Base-by-base conservation (phyloP, 2,329 filamentous ascomycete genomes). In the Neonectria punicea region DNA sequence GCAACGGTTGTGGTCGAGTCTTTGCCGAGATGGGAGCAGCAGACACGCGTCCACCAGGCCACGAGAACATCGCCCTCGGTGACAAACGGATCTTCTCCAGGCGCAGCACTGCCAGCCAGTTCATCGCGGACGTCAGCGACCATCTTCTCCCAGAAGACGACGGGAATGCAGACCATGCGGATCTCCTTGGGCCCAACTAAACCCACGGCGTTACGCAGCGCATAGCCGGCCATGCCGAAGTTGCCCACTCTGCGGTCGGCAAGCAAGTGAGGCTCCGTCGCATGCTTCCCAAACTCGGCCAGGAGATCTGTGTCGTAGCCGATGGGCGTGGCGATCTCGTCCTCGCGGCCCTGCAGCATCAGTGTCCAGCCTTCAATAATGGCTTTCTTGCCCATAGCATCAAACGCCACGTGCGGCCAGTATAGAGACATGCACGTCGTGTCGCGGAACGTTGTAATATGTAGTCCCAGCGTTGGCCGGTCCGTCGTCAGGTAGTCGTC, bases 101-200 rank as follows among this genome's bases (percentile, higher is more conserved):
- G 58, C 47, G 53, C 53, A 58, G 9, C 58, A 49, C 3, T 58
- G 44, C 4, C 49, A 39, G 25, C 63, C 58, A 36, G 34, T 13
- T 36, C 34, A 5, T 36, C 14, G 18, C 22, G 22, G 50, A 39
- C 60, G 0, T 63, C 46, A 6, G 46, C 34, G 1, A 43, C 16
- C 53, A 51, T 43, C 36, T 53, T 51, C 5, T 58, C 22, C 60
- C 60, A 63, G 5, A 44, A 63, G 44, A 46, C 16, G 5, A 54
- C 59, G 1, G 63, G 60, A 16, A 66, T 63, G 6, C 54, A 63
- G 18, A 66, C 34, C 54, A 63, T 66, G 3, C 63, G 22, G 13
- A 59, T 54, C 16, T 66, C 54, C 36, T 59, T 66, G 9, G 60
- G 16, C 2, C 51, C 25, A 5, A 25, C 22, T 25, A 25, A 25